phyloP scores from a whole-genome alignment of 768 basidiomycete genomes.

The Phanerodontia chrysosporium region DNA sequence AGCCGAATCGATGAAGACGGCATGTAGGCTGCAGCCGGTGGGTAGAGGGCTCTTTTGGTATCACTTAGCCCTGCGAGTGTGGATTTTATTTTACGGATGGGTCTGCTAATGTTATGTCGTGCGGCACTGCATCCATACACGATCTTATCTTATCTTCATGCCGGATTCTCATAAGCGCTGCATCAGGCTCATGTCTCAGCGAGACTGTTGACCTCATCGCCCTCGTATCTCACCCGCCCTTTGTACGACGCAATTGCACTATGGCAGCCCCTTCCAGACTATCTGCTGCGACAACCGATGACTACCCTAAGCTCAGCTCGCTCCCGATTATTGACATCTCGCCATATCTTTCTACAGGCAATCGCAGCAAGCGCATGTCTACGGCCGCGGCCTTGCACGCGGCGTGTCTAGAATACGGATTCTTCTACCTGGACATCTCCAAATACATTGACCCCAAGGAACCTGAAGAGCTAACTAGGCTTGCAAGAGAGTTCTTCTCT shows the following conservation, averaged over 20 bases:
- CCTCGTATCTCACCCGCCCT: neutral
- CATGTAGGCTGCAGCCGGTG: neutral
- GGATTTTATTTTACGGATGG: neutral
- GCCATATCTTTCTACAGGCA: constrained; percentile 49
- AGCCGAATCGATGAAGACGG: constrained; percentile 11
- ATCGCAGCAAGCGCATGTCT: constrained; percentile 36
- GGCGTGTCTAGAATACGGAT: constrained; percentile 77
- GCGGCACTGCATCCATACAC: neutral
- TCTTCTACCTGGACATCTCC: constrained; percentile 83
- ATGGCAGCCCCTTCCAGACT: constrained; percentile 3
- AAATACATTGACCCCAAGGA: constrained; percentile 52
- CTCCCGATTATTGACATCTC: constrained; percentile 74
- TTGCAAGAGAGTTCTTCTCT: constrained; percentile 71
- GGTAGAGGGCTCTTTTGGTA: neutral
- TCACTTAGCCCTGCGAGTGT: neutral
- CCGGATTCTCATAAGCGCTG: neutral
- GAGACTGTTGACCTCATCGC: neutral
- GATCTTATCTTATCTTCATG: neutral
- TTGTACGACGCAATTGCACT: neutral
- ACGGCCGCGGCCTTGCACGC: constrained; percentile 55
- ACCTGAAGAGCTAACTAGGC: constrained; percentile 56
- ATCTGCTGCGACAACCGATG: neutral
- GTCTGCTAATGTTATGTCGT: neutral
- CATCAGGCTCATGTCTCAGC: neutral
- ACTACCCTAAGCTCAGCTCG: constrained; percentile 17